A percentile compares a stretch with the other conserved stretches of the same genome.
These are phyloP conservation scores for Globisporangium canariense DNA, from an alignment of 352 stramenopile species.

Conservation along the genomic window DNA sequence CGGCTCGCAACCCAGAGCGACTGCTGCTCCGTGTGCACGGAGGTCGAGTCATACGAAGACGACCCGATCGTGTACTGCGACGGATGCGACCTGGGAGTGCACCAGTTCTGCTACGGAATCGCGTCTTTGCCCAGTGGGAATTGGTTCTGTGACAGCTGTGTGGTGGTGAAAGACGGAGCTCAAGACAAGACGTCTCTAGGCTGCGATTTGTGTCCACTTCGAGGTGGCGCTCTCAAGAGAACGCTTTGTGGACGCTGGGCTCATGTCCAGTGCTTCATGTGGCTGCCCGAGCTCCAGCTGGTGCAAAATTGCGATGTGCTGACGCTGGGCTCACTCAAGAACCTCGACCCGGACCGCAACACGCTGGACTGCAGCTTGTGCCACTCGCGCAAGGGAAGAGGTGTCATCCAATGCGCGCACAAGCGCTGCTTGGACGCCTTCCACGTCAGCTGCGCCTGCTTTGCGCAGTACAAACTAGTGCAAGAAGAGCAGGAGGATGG, in stretches of 20 bases:
- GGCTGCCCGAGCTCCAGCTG: constrained; percentile 74
- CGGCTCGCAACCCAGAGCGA: constrained; percentile 15
- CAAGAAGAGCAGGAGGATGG: constrained; percentile 40
- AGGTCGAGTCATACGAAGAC: constrained; percentile 81
- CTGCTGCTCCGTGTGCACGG: constrained; percentile 73
- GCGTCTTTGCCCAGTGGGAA: constrained; percentile 54
- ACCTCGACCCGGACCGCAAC: constrained; percentile 56
- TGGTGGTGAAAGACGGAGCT: constrained; percentile 5
- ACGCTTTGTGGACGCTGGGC: constrained; percentile 71
- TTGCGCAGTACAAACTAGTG: constrained; percentile 55
- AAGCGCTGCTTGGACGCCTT: constrained; percentile 71
- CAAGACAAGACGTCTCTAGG: not conserved
- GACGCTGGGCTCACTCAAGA: constrained; percentile 41
- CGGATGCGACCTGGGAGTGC: constrained; percentile 80
- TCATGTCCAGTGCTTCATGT: constrained; percentile 85
- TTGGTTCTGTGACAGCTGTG: constrained; percentile 83
- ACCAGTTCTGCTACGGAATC: constrained; percentile 90
- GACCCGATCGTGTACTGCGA: constrained; percentile 91
- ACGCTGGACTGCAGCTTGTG: constrained; percentile 70
- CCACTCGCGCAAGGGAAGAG: constrained; percentile 46
- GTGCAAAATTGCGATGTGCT: constrained; percentile 30
- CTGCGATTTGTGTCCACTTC: constrained; percentile 71
- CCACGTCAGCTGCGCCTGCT: constrained; percentile 75
- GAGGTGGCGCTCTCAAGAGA: constrained; percentile 53
- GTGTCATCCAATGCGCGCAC: constrained; percentile 78